phyloP scores from a whole-genome alignment of 768 basidiomycete species.

The Suillus brevipes region DNA sequence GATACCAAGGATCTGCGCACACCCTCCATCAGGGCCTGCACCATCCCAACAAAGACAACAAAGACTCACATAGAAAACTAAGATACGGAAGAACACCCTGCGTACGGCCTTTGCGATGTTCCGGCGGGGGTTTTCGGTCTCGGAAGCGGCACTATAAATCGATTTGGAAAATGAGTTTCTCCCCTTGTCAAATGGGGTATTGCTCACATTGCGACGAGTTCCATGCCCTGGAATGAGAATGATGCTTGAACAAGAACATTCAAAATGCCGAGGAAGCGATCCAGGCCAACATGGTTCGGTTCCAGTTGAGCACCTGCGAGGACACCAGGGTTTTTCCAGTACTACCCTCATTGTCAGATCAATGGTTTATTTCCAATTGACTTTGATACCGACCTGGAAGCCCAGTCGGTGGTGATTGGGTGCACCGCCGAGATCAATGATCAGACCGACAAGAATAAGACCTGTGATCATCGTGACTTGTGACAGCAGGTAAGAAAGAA shows the following conservation, averaged over 20 bases:
- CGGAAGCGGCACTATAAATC: constrained; percentile 61
- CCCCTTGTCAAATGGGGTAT: constrained; percentile 22
- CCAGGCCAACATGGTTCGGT: constrained; percentile 32
- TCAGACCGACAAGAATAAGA: constrained; percentile 59
- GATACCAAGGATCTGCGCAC: constrained; percentile 62
- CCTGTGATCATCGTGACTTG: constrained; percentile 60
- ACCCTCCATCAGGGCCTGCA: background rate
- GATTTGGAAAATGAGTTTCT: constrained; percentile 11
- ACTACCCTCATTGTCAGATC: constrained; percentile 34
- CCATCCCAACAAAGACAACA: background rate
- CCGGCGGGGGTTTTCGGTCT: constrained; percentile 74
- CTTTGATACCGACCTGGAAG: constrained; percentile 49
- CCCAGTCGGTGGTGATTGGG: constrained; percentile 66
- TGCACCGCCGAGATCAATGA: constrained; percentile 79
- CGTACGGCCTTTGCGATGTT: constrained; percentile 78
- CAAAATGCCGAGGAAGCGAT: constrained; percentile 42
- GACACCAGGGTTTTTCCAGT: constrained; percentile 70
- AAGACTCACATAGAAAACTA: constrained; percentile 66
- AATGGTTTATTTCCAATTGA: background rate
- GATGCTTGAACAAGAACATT: constrained; percentile 53
- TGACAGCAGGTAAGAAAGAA: constrained; percentile 10
- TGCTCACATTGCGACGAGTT: constrained; percentile 65
- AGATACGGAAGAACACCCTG: constrained; percentile 77
- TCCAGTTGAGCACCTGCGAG: constrained; percentile 33
- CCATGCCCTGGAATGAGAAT: constrained; percentile 81